These are phyloP conservation scores for Metschnikowia anglica DNA, from an alignment of 805 yeast species.

Conservation along the genomic window DNA sequence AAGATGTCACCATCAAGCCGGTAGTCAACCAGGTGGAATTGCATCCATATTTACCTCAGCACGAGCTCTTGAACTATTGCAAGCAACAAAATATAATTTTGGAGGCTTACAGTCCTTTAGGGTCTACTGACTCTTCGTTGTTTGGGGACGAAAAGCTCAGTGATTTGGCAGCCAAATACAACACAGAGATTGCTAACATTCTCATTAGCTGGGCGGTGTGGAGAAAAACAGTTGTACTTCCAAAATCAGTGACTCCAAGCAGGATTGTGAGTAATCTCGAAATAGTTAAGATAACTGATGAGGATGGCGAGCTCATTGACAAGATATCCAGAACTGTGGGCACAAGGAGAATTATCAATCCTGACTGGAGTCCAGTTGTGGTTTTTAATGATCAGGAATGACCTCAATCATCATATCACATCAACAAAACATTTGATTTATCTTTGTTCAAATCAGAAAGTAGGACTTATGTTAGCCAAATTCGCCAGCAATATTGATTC, in stretches of 20 bases:
- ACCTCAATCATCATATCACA: background rate
- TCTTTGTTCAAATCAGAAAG: too few relatives aligned
- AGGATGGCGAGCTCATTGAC: conserved; percentile 35
- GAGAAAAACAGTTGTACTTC: conserved; percentile 53
- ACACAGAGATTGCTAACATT: conserved; percentile 48
- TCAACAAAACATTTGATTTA: too few relatives aligned
- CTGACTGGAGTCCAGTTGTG: conserved; percentile 35
- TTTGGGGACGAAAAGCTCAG: conserved; percentile 44
- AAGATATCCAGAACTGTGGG: conserved; percentile 27
- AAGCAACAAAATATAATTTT: conserved; percentile 51
- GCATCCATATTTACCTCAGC: conserved; percentile 72
- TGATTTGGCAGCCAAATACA: conserved; percentile 44
- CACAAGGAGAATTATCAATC: conserved; percentile 34
- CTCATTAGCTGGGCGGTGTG: conserved; percentile 58
- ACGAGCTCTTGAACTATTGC: conserved; percentile 53
- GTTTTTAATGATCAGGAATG: conserved; percentile 26
- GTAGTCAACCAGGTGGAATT: conserved; percentile 74
- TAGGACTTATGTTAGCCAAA: too few relatives aligned
- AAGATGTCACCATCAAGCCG: conserved; percentile 56
- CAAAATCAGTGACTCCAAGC: conserved; percentile 31
- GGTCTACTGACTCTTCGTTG: conserved; percentile 56
- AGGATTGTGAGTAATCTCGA: conserved; percentile 39
- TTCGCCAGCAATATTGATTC: background rate
- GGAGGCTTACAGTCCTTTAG: conserved; percentile 81
- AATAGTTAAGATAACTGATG: conserved; percentile 32